Percentiles rank a stretch among this genome's conserved stretches.
Evolutionary conservation across 768 basidiomycete species (phyloP).

Genomic region (Filobasidium wieringae): DNA sequence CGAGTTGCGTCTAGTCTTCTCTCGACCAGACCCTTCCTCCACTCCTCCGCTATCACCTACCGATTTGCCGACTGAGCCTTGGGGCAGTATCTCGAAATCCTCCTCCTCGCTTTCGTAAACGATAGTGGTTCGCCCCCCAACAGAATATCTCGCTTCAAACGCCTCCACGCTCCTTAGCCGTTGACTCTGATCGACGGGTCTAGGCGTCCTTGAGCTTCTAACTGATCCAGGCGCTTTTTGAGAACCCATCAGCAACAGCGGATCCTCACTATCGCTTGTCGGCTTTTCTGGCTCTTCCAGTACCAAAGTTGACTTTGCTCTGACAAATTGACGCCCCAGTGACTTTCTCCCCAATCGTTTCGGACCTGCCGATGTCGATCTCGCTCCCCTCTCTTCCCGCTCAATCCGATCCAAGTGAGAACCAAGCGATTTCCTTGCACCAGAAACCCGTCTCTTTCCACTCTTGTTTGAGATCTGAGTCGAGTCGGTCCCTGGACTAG

Average conservation of each 20-base stretch:
- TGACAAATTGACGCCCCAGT: neutral
- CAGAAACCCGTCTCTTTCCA: neutral
- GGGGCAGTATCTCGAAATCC: too few species aligned
- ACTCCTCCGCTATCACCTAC: too few species aligned
- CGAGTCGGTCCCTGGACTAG: neutral
- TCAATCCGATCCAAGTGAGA: neutral
- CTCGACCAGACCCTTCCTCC: too few species aligned
- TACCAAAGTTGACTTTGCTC: neutral
- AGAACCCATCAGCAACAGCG: neutral
- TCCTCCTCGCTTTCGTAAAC: neutral
- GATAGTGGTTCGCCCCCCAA: neutral
- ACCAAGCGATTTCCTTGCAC: neutral
- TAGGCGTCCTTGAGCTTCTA: neutral
- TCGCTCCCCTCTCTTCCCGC: neutral
- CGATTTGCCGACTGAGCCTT: too few species aligned
- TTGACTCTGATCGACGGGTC: neutral
- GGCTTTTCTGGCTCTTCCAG: neutral
- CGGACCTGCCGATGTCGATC: neutral
- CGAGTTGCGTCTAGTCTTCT: too few species aligned
- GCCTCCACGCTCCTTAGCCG: neutral
- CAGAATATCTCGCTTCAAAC: neutral
- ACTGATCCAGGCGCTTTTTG: neutral
- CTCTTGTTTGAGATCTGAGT: neutral
- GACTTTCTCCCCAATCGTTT: neutral
- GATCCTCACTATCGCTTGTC: neutral